These are phyloP conservation scores for Hanseniaspora uvarum DNA, from an alignment of 1,139 yeast species.

Conservation along the genomic window DNA sequence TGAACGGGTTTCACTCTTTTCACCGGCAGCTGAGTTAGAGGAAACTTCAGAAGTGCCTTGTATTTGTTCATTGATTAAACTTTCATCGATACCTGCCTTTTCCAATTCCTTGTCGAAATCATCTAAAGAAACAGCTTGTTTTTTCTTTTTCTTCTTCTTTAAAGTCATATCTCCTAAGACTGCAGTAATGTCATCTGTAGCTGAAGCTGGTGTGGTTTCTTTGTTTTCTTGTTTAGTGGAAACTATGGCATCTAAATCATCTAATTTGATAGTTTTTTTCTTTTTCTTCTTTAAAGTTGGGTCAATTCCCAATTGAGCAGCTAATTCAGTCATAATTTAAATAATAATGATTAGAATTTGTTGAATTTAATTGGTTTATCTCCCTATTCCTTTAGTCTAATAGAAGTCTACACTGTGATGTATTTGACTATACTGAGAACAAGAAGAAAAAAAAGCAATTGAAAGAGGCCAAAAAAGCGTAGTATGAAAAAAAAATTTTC, in stretches of 20 bases:
- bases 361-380: not conserved
- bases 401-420: not conserved
- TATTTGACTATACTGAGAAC: not conserved
- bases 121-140: constrained; percentile 49
- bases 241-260: constrained; percentile 28
- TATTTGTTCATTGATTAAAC: constrained; percentile 25
- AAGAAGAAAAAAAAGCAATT: not conserved
- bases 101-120: constrained; percentile 87
- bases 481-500: not conserved
- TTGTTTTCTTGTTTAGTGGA: constrained; percentile 40
- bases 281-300: constrained; percentile 77
- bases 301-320: constrained; percentile 60
- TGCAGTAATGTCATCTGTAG: constrained; percentile 47
- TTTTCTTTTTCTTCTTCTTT: constrained; percentile 68
- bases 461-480: not conserved
- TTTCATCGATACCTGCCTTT: constrained; percentile 60
- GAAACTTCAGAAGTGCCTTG: constrained; percentile 31
- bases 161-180: constrained; percentile 65
- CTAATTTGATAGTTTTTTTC: constrained; percentile 37
- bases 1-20: constrained; percentile 51
- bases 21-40: constrained; percentile 29
- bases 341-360: not conserved
- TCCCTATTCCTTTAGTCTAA: not conserved
- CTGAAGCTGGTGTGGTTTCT: constrained; percentile 36
- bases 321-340: constrained; percentile 31